Base-by-base conservation (phyloP, 1,284 basidiomycete genomes). In the Boletus sp. region DNA sequence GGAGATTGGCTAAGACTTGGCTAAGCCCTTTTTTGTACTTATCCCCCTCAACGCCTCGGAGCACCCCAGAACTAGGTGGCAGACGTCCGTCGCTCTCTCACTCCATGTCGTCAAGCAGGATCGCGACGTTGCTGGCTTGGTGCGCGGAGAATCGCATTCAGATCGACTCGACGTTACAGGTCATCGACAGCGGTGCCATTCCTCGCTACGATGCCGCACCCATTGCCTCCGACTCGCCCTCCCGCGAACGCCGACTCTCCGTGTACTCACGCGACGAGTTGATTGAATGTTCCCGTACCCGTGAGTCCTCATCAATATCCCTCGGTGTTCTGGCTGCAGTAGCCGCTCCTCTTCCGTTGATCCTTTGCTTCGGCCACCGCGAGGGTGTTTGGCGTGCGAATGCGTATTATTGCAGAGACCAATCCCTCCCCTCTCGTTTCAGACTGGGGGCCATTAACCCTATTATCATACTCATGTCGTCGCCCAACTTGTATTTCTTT, bases 161-260 rank as follows among this genome's bases (percentile, higher is more conserved):
- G 48, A 72, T 82, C 46, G 77, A 80, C 58, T 46, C 66, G 13
- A 64, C 70, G 37, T 57, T 83, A n/a, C 58, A 66, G 37, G 52
- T 82, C 45, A 50, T 57, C 41, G 56, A 57, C 20, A 52, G 37
- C 34, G 23, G 14, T 14, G 33, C 36, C 43, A 33, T 8, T 20
- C 27, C 20, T 37, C 44, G 17, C 35, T 43, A 22, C 41, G 36
- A 48, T 42, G 13, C 46, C 2, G 25, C 20, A 8, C 20, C 48
- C 20, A 50, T 32, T 17, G 33, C 44, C 19, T 42, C 43, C 37
- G 41, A 52, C 37, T 43, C 45, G 19, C 20, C 34, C 42, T 52
- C 49, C 65, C 47, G 55, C 27, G 49, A 60, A 48, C 54, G 50
- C 48, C 71, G 69, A 2, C 64, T 76, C 49, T 60, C 66, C 10